These are phyloP conservation scores for Tephrocybe sp. DNA, from an alignment of 768 basidiomycete genomes.

Conservation along the genomic window DNA sequence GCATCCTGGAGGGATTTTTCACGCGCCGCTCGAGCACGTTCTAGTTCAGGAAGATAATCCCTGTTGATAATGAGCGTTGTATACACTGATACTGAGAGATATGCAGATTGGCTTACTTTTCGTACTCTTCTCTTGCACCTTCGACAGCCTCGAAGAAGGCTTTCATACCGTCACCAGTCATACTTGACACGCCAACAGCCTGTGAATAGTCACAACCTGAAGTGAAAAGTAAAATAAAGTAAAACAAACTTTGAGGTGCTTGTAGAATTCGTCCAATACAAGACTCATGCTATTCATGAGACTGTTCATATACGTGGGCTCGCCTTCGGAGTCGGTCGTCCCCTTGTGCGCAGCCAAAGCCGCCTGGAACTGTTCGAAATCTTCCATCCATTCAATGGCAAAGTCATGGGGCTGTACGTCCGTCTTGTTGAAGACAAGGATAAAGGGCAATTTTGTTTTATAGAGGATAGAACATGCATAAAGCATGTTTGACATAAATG, in stretches of 20 bases:
- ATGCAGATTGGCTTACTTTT: constrained; percentile 53
- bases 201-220: constrained; percentile 25
- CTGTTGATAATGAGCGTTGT: constrained; percentile 34
- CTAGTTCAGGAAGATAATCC: constrained; percentile 90
- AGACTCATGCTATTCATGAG: constrained; percentile 99
- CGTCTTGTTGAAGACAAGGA: constrained; percentile 98
- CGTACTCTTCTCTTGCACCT: constrained; percentile 83
- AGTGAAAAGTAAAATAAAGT: neutral
- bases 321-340: constrained; percentile 75
- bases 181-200: constrained; percentile 94
- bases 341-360: constrained; percentile 74
- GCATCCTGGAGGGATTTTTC: constrained; percentile 61
- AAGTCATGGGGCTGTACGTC: constrained; percentile 90
- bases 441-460: constrained; percentile 96
- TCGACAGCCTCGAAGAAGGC: constrained; percentile 93
- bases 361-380: constrained; percentile 93
- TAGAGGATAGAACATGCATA: constrained; percentile 99
- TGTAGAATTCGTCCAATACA: constrained; percentile 97
- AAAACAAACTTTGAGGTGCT: constrained; percentile 76
- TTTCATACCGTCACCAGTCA: constrained; percentile 92
- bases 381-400: constrained; percentile 97
- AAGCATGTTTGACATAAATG: constrained; percentile 99
- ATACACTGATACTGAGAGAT: neutral
- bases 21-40: constrained; percentile 60
- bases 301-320: constrained; percentile 97